A percentile compares a stretch with the other conserved stretches of the same genome.
Evolutionary conservation across 768 basidiomycete species (phyloP).

Genomic region (Chiua virens): DNA sequence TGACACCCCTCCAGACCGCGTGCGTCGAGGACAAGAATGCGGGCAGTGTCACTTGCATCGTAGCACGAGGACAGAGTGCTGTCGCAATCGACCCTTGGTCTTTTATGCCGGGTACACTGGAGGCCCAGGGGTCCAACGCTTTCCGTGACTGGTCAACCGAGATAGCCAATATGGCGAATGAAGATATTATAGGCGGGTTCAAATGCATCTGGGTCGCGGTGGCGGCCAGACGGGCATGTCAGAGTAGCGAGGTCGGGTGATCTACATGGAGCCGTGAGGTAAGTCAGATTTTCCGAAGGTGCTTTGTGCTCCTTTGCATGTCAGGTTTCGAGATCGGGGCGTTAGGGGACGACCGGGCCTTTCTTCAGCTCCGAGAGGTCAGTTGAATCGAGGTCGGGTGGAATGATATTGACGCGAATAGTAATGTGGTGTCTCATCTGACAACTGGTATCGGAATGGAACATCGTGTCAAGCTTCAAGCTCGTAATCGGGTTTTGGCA

Average conservation of each 20-base stretch:
- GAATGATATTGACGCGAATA: too few relatives aligned
- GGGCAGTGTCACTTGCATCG: constrained; percentile 87
- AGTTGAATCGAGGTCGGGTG: too few relatives aligned
- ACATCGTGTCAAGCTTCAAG: too few relatives aligned
- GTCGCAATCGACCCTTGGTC: constrained; percentile 68
- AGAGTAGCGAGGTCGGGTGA: background rate
- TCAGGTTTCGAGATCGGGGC: constrained; percentile 67
- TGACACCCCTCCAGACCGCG: constrained; percentile 93
- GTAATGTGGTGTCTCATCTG: too few relatives aligned
- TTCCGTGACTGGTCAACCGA: constrained; percentile 15
- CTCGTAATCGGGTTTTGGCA: too few relatives aligned
- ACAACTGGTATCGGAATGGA: too few relatives aligned
- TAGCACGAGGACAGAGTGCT: constrained; percentile 74
- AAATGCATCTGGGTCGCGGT: constrained; percentile 52
- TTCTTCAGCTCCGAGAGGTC: too few relatives aligned
- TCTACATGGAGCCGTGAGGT: background rate
- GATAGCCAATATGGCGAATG: constrained; percentile 51
- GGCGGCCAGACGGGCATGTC: constrained; percentile 16
- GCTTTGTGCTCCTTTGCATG: constrained; percentile 52
- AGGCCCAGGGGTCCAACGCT: constrained; percentile 28
- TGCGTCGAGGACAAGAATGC: constrained; percentile 89
- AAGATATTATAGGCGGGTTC: constrained; percentile 67
- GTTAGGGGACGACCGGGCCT: constrained; percentile 77
- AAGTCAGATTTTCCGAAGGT: constrained; percentile 36
- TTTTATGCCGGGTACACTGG: constrained; percentile 34